Conservation (phyloP, 2,329 filamentous ascomycete species). For the Fusarium subtropicale region DNA sequence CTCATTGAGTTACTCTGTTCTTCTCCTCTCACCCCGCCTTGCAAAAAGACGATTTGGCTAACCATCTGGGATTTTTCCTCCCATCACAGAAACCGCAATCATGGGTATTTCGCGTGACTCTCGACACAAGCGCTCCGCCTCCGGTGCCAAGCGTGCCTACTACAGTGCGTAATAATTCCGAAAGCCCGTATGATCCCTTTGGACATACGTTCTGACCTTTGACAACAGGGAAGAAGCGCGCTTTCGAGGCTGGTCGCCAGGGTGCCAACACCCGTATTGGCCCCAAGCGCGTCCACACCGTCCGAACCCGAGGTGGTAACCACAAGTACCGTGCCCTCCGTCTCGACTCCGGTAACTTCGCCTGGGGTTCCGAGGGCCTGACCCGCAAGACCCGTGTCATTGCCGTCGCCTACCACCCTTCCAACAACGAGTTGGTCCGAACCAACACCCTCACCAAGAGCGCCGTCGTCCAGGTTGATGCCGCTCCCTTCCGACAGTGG, state of each 20-base stretch:
- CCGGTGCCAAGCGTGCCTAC: slow-evolving; percentile 96
- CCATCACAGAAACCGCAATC: slow-evolving; percentile 75
- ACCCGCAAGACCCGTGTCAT: slow-evolving; percentile 99
- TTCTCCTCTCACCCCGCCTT: slow-evolving; percentile 21
- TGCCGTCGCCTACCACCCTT: slow-evolving; percentile 97
- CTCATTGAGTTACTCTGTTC: slow-evolving; percentile 38
- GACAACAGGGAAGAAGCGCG: slow-evolving; percentile 89
- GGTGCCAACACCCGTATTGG: slow-evolving; percentile 99
- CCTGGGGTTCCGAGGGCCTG: slow-evolving; percentile 97
- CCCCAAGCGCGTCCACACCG: slow-evolving; percentile 93
- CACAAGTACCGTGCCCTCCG: slow-evolving; percentile 99
- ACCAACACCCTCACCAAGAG: slow-evolving; percentile 99
- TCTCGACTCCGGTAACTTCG: slow-evolving; percentile 99
- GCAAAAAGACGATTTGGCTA: slow-evolving; percentile 25
- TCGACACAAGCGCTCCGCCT: slow-evolving; percentile 99
- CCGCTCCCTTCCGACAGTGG: slow-evolving; percentile 99
- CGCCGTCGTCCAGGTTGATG: slow-evolving; percentile 98
- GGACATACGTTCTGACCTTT: slow-evolving; percentile 79
- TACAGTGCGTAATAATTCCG: slow-evolving; percentile 78
- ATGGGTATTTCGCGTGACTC: slow-evolving; percentile 99
- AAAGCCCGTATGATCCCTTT: slow-evolving; percentile 72
- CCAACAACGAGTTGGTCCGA: slow-evolving; percentile 99
- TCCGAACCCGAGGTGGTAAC: slow-evolving; percentile 98
- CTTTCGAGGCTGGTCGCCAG: slow-evolving; percentile 99
- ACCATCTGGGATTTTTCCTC: slow-evolving; percentile 41